Evolutionary conservation across 495 filamentous ascomycete genomes (phyloP).

Genomic region (Pyronema omphalodes): DNA sequence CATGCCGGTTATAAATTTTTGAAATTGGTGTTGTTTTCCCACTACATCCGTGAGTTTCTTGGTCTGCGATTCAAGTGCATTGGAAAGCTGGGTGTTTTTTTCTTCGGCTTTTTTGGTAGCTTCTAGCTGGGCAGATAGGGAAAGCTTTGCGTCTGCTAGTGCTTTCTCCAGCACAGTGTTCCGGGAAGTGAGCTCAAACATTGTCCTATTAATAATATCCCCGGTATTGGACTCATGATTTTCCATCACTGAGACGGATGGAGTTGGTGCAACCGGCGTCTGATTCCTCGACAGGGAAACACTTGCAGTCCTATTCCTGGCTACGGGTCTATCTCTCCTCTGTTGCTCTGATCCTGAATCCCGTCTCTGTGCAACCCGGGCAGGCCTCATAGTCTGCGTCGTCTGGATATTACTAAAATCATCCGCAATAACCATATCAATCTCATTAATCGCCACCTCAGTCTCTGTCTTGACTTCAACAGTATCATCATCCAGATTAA

Average conservation of each 20-base stretch:
- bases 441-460: too few species aligned
- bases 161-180: slow-evolving; percentile 15
- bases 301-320: neutral
- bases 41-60: slow-evolving; percentile 10
- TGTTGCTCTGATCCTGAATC: too few species aligned
- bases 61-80: neutral
- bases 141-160: slow-evolving; percentile 2
- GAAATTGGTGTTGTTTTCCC: slow-evolving; percentile 9
- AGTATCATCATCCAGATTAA: too few species aligned
- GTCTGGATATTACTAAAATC: too few species aligned
- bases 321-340: too few species aligned
- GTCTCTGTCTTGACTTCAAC: too few species aligned
- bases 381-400: too few species aligned
- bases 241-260: neutral
- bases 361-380: too few species aligned
- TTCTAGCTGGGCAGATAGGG: neutral
- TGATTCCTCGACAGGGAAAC: neutral
- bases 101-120: slow-evolving; percentile 4
- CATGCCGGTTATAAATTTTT: slow-evolving; percentile 19
- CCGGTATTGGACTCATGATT: neutral
- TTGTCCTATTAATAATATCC: neutral
- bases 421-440: too few species aligned
- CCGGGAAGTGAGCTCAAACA: slow-evolving; percentile 15
- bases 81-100: slow-evolving; percentile 6
- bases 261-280: neutral